These are phyloP conservation scores for Bryum argenteum DNA, from an alignment of 225 moss, liverwort and hornwort species.

Conservation along the genomic window DNA sequence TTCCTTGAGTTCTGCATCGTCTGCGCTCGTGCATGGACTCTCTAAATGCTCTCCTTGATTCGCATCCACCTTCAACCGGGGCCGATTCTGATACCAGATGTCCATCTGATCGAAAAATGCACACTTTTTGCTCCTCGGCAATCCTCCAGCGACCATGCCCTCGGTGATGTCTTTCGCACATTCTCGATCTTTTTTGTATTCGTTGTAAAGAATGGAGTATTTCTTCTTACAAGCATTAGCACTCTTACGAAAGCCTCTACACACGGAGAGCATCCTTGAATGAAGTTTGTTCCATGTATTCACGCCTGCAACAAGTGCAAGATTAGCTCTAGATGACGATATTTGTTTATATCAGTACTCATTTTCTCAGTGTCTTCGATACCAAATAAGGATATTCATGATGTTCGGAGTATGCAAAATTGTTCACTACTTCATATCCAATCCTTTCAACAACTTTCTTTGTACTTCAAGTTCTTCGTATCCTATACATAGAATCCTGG, in stretches of 20 bases:
- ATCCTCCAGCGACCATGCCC: slow-evolving; percentile 51
- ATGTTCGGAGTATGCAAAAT: too few species aligned
- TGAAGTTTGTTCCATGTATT: slow-evolving; percentile 74
- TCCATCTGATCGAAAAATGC: slow-evolving; percentile 74
- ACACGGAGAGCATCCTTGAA: slow-evolving; percentile 50
- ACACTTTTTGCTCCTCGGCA: slow-evolving; percentile 64
- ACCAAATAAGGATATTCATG: too few species aligned
- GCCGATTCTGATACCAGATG: slow-evolving; percentile 61
- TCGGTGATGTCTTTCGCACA: slow-evolving; percentile 54
- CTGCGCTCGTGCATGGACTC: slow-evolving; percentile 63
- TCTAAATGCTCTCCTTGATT: slow-evolving; percentile 54
- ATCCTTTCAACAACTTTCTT: too few species aligned
- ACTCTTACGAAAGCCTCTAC: slow-evolving; percentile 67
- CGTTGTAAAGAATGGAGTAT: slow-evolving; percentile 70
- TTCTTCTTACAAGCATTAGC: slow-evolving; percentile 77
- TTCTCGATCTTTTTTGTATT: slow-evolving; percentile 71
- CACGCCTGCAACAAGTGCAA: slow-evolving; percentile 52
- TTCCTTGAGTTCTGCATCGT: slow-evolving; percentile 60
- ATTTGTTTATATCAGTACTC: too few species aligned
- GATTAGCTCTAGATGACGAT: slow-evolving; percentile 12
- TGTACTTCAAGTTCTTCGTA: too few species aligned
- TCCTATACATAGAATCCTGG: too few species aligned
- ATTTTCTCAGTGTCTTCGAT: too few species aligned
- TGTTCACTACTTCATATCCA: too few species aligned
- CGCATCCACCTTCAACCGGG: slow-evolving; percentile 52